Percentiles rank a stretch among this genome's conserved stretches.
Conservation (phyloP, 1,139 yeast species). For the Yamadazyma songkhlaensis region DNA sequence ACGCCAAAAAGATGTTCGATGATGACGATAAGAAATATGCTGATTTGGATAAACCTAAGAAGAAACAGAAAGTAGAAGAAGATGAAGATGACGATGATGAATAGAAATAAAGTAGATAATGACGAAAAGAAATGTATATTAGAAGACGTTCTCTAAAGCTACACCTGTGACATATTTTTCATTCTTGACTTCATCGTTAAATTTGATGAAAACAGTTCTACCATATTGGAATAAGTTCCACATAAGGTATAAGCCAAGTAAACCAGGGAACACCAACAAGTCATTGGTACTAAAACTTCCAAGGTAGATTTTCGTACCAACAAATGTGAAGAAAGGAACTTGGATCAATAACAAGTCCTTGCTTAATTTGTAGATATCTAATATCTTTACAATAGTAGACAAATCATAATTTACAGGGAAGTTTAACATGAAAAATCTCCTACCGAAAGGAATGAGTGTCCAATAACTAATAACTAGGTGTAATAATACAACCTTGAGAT, state of each 20-base stretch:
- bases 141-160: conserved; percentile 52
- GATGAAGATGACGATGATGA: conserved; percentile 41
- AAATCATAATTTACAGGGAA: conserved; percentile 4
- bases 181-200: conserved; percentile 52
- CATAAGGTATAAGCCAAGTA: conserved; percentile 15
- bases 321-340: conserved; percentile 13
- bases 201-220: conserved; percentile 8
- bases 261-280: conserved; percentile 4
- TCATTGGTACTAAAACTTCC: conserved; percentile 1
- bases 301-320: conserved; percentile 6
- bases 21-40: conserved; percentile 34
- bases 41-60: conserved; percentile 10
- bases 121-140: conserved; percentile 27
- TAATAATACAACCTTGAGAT: conserved; percentile 3
- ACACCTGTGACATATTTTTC: conserved; percentile 62
- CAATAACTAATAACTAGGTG: conserved; percentile 24
- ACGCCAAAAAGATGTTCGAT: conserved; percentile 81
- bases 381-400: too few relatives aligned
- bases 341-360: conserved; percentile 10
- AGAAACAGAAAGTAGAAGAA: conserved; percentile 3
- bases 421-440: conserved; percentile 1
- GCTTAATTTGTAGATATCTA: too few relatives aligned
- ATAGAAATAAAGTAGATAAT: conserved; percentile 9
- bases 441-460: conserved; percentile 20
- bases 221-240: conserved; percentile 6